Base-by-base conservation (phyloP, 2,329 filamentous ascomycete genomes). In the Aureobasidium sp. region DNA sequence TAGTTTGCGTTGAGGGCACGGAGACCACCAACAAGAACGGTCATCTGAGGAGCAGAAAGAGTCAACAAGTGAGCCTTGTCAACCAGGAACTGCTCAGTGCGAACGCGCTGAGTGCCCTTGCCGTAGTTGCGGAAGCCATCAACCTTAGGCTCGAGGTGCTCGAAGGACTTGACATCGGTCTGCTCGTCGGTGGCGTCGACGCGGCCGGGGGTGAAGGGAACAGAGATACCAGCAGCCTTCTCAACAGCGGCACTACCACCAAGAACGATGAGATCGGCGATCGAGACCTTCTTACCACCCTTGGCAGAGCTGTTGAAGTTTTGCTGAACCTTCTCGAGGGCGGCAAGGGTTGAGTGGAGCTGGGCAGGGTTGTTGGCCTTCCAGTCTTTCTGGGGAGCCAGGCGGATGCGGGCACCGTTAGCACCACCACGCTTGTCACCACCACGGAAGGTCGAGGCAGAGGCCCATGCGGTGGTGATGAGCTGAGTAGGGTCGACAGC, bases 41-140 rank as follows among this genome's bases (percentile, higher is more conserved):
- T 85, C 71, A 90, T 69, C 75, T 92, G 87, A 0, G 88, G 88
- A 1, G 86, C 82, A 9, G 87, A 82, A 8, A 92, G 84, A 2
- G 81, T 88, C 17, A 92, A 83, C 24, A 88, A 83, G 65, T 88
- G 79, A 1, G 89, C 89, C 66, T 79, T 81, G 81, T 92, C 89
- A 55, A 92, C 80, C 24, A 92, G 82, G 71, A 84, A 81, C 69
- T 89, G 82, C 77, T 92, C 89, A 7, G 84, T 81, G 67, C 79
- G 81, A 36, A 85, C 86, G 46, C 85, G 84, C 1, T 75, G 64
- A 3, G 81, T 85, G 1, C 82, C 82, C 66, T 82, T 79, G 70
- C 87, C 88, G 71, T 88, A 91, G 82, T 89, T 92, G 71, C 88
- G 87, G 87, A 92, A 92, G 6, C 87, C 87, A 66, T 92, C 89